These are phyloP conservation scores for Pseudocercospora pini-densiflorae DNA, from an alignment of 2,329 filamentous ascomycete species.

Conservation along the genomic window DNA sequence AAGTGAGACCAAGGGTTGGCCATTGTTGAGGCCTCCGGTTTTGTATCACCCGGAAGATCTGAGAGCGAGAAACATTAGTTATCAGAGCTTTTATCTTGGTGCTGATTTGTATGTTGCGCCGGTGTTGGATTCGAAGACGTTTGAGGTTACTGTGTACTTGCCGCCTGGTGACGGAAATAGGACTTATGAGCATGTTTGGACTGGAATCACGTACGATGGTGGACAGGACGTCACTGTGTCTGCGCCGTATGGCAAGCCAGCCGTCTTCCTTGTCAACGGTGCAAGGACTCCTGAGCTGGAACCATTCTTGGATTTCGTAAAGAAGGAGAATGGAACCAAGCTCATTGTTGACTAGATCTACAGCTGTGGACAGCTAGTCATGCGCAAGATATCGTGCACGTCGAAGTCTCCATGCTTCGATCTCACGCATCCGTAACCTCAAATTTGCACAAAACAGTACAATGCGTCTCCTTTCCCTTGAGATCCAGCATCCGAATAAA, in stretches of 20 bases:
- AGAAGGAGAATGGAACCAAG: constrained; percentile 32
- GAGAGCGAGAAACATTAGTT: constrained; percentile 31
- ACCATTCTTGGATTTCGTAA: constrained; percentile 36
- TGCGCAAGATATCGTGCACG: not conserved
- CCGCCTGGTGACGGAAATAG: constrained; percentile 26
- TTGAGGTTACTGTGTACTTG: constrained; percentile 33
- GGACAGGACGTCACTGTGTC: constrained; percentile 32
- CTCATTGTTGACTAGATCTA: constrained; percentile 16
- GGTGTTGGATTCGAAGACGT: constrained; percentile 31
- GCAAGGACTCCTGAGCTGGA: constrained; percentile 29
- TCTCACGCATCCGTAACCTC: constrained; percentile 54
- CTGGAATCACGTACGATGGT: constrained; percentile 28
- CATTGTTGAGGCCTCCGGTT: constrained; percentile 33
- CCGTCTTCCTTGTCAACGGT: constrained; percentile 35
- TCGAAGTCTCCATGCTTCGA: not conserved
- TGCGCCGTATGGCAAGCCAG: constrained; percentile 37
- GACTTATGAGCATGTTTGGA: constrained; percentile 37
- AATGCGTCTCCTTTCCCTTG: constrained; percentile 66
- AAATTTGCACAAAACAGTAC: constrained; percentile 65
- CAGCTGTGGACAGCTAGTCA: not conserved
- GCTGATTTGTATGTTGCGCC: constrained; percentile 37
- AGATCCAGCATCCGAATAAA: constrained; percentile 70
- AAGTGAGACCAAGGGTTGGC: constrained; percentile 36
- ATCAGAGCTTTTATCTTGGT: constrained; percentile 38
- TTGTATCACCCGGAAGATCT: constrained; percentile 34